Evolutionary conservation across 2,329 filamentous ascomycete genomes (phyloP).

Genomic region (Pseudopithomyces maydicus): DNA sequence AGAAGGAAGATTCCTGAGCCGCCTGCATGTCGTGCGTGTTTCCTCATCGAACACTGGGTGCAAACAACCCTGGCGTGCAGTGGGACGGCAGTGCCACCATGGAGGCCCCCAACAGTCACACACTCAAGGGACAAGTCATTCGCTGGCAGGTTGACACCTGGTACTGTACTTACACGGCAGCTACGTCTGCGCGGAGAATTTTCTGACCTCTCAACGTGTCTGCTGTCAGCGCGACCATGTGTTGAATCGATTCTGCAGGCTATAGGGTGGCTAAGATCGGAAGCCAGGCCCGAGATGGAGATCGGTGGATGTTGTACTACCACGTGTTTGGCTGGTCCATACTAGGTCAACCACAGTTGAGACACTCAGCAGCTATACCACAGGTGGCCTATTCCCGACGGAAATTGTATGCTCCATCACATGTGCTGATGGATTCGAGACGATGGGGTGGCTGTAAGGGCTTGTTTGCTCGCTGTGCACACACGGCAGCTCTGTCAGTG

Average conservation of each 20-base stretch:
- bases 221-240: constrained; percentile 18
- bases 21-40: constrained; percentile 8
- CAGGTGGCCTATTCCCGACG: background rate
- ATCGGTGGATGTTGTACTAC: background rate
- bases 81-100: constrained; percentile 29
- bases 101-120: constrained; percentile 36
- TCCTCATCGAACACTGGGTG: background rate
- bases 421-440: background rate
- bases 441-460: constrained; percentile 21
- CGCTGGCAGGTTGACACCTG: constrained; percentile 30
- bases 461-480: background rate
- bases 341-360: background rate
- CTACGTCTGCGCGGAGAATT: constrained; percentile 17
- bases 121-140: constrained; percentile 26
- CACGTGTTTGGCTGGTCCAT: background rate
- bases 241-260: constrained; percentile 28
- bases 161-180: constrained; percentile 25
- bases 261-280: constrained; percentile 30
- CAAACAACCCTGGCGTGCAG: constrained; percentile 7
- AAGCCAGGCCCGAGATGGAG: constrained; percentile 10
- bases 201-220: constrained; percentile 32
- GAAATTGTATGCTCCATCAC: background rate
- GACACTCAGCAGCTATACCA: background rate
- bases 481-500: constrained; percentile 23
- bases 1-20: background rate